Base-by-base conservation (phyloP, 1,284 basidiomycete species). In the Phylloboletellus chloephorus region DNA sequence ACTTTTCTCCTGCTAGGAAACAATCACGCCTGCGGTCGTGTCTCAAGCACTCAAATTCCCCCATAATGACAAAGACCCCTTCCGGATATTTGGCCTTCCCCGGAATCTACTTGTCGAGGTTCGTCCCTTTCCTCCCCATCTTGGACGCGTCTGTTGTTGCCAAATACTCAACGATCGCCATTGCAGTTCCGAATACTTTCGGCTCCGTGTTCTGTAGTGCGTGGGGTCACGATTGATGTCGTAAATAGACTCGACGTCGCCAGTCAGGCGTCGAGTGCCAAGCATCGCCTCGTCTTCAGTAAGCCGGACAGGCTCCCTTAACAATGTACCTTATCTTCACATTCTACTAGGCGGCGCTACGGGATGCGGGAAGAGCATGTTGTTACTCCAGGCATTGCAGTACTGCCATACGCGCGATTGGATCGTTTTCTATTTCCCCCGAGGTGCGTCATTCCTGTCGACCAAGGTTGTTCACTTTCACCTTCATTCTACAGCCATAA, bases 371-470 rank as follows among this genome's bases (percentile, higher is more conserved):
- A 97, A 97, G 67, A 89, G 84, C 43, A 80, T 78, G 48, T 65
- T 91, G 15, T 67, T 97, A 16, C 66, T 95, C 2, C 94, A 98
- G 60, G 73, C 82, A 0, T 79, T 89, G 0, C 73, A 87, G 22
- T 84, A 92, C 49, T 83, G 82, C 11, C 57, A 78, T 16, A 69
- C 77, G 10, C 75, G 78, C 20, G 76, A 77, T 11, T 96, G 88
- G 87, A 72, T 95, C 26, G 88, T 94, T 19, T 64, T 96, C 31
- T 97, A 95, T 61, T 74, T 92, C n/a, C 91, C 93, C 3, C 71
- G 82, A 65, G 78, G 87, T 88, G 31, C n/a, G 43, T 48, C 26
- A 21, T 44, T 49, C n/a, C 7, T 9, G 2, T 12, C 16, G 2
- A 34, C 11, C 11, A 31, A n/a, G 0, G 0, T 3, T 5, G 12